Evolutionary conservation across 2,329 filamentous ascomycete genomes (phyloP), one percentile per base, ranked within the genome.

Genomic region (Beauveria brongniartii): DNA sequence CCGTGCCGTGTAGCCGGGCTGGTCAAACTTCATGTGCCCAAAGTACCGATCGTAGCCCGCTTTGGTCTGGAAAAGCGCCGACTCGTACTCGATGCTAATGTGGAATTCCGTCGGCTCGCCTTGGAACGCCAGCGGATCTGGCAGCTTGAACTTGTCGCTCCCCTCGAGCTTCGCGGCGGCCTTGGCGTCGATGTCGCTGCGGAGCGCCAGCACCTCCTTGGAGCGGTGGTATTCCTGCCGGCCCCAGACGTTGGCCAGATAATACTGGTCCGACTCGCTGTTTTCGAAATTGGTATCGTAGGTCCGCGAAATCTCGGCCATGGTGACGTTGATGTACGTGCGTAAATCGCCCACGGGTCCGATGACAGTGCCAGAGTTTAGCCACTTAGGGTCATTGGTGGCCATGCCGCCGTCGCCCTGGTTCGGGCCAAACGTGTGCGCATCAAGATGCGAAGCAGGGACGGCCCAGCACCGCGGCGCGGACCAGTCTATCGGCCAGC

Each of bases 341-440:
- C 69, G 67, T n/a, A 72, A 59, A 55, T 73, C 69, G 46, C 65
- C 66, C 20, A 75, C 64, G 1, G 75, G 75, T 1, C 74, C 77
- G 52, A 79, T 76, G 28, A 78, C 71, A 18, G 76, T 77, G n/a
- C 77, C 77, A 5, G 77, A 79, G 67, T 79, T 79, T 40, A 79
- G 69, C 70, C 72, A 79, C 22, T 72, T 71, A 8, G 76, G 73
- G 37, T 74, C 71, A n/a, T 69, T 67, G 44, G 67, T 67, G 18
- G 60, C 46, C 57, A 70, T 66, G 3, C 70, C 67, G 9, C 73
- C 72, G 12, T 67, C 67, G 47, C 72, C 72, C 3, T 69, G 70
- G 37, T 72, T 64, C 9, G 71, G 69, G 3, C 77, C 77, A 63
- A 77, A 78, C 1, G 71, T 65, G 7, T 69, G 61, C 9, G 55